Percentiles rank a stretch among this genome's conserved stretches.
Evolutionary conservation across 2,329 filamentous ascomycete species (phyloP).

Genomic region (Metarhizium brunneum): DNA sequence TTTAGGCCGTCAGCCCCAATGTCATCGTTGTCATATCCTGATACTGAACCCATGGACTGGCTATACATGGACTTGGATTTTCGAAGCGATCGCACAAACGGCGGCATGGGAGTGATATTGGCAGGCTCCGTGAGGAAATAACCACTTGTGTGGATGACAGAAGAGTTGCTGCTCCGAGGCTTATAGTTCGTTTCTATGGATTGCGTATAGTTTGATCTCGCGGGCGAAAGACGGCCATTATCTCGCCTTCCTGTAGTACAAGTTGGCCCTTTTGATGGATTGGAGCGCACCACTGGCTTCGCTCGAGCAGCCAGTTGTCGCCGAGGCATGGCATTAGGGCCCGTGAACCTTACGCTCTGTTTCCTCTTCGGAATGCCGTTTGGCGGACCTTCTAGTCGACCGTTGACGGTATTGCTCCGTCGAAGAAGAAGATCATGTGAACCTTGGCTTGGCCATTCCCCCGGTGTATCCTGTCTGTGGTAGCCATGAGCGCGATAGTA

Average conservation of each 20-base stretch:
- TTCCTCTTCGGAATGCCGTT: constrained; percentile 17
- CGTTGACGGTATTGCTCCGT: constrained; percentile 13
- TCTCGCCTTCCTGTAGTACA: not conserved
- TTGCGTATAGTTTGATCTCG: not conserved
- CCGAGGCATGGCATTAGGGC: constrained; percentile 20
- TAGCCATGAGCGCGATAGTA: constrained; percentile 44
- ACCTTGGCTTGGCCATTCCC: constrained; percentile 4
- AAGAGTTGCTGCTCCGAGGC: constrained; percentile 15
- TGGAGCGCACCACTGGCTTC: constrained; percentile 4
- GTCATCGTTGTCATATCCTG: constrained; percentile 1
- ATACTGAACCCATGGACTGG: constrained; percentile 16
- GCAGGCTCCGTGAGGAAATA: not conserved
- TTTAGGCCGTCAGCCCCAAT: constrained; percentile 5
- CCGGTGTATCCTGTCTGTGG: not conserved
- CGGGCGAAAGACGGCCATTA: not conserved
- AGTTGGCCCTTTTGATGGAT: not conserved
- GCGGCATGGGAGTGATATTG: constrained; percentile 23
- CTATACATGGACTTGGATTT: constrained; percentile 48
- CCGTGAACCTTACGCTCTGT: constrained; percentile 48
- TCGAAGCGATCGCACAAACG: constrained; percentile 39
- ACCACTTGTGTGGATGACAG: constrained; percentile 13
- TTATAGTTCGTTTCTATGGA: not conserved
- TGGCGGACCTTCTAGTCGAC: constrained; percentile 9
- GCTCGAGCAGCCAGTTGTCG: constrained; percentile 20
- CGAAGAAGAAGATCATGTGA: constrained; percentile 16